Base-by-base conservation (phyloP, 208 protist genomes). In the Wallacemonas collosoma region DNA sequence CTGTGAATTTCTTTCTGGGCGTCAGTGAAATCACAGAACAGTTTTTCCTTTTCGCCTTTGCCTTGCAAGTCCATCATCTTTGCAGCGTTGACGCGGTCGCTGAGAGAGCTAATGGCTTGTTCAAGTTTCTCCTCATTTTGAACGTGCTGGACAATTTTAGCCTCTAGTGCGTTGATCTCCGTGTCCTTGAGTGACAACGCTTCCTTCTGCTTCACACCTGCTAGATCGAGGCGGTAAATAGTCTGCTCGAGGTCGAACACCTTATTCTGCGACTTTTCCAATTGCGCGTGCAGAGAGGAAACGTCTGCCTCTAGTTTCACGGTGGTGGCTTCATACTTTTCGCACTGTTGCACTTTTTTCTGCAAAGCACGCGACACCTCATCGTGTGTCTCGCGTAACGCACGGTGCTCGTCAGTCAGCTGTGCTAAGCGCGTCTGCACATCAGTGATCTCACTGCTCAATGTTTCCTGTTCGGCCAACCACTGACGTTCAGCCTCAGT, bases 401-500 rank as follows among this genome's bases (percentile, higher is more conserved):
- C 54, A 40, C 71, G 54, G 70, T 48, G 61, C 53, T 84, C 62
- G 11, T 39, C 9, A 41, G 73, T 67, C 55, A 85, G 11, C 3
- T 39, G 44, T 0, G 72, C 51, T 0, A 82, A 48, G 43, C 71
- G 48, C 9, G 43, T 57, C 15, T 73, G 77, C 48, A 62, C 68
- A 45, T 76, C 50, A 26, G 69, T 41, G 39, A 89, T 66, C 2
- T 83, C 75, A 26, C 79, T 82, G 54, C 85, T 90, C 35, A 95
- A 66, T 2, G 41, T 44, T 43, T 79, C 57, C 41, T 93, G 86
- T 74, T 93, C 88, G 15, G 62, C 48, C 15, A 89, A 82, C 91
- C 91, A 95, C 53, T 90, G 86, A 9, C 81, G 83, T 45, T 95
- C 91, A 8, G 91, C 91, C 4, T 81, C 79, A 15, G 80, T 83